phyloP scores from a whole-genome alignment of 176 grass and related monocot species.

The Eleusine coracana region DNA sequence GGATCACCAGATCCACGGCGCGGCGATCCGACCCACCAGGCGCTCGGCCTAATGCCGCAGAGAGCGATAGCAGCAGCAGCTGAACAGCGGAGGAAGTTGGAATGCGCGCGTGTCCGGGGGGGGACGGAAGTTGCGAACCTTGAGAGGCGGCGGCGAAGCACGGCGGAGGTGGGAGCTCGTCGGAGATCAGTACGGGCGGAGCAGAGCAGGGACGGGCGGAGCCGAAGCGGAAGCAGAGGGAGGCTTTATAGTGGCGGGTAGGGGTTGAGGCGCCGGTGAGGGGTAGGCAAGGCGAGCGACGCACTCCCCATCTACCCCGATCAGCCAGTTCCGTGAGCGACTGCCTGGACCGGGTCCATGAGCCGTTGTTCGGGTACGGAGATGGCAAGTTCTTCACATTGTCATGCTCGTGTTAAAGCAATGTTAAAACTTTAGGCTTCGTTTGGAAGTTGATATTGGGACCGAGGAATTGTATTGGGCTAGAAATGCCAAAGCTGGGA shows the following conservation, averaged over 20 bases:
- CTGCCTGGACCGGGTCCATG: slow-evolving; percentile 42
- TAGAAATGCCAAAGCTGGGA: no score
- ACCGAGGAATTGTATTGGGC: no score
- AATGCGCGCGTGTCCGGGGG: not conserved
- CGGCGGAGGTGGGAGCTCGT: slow-evolving; percentile 1
- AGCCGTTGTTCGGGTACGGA: not conserved
- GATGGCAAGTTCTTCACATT: not conserved
- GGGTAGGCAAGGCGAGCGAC: slow-evolving; percentile 44
- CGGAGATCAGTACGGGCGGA: slow-evolving; percentile 25
- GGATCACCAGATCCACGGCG: slow-evolving; percentile 46
- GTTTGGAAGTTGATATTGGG: no score
- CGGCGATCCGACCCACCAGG: slow-evolving; percentile 20
- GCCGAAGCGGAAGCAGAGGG: not conserved
- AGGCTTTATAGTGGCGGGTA: slow-evolving; percentile 49
- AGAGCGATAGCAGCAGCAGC: not conserved
- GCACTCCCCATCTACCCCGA: slow-evolving; percentile 41
- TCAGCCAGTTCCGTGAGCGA: not conserved
- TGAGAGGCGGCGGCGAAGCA: slow-evolving; percentile 30
- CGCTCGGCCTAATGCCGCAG: slow-evolving; percentile 35
- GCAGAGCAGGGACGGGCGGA: not conserved
- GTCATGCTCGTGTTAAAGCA: no score
- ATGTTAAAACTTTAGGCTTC: no score
- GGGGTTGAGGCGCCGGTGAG: slow-evolving; percentile 23
- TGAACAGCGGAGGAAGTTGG: not conserved
- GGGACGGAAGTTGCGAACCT: slow-evolving; percentile 33